Evolutionary conservation across 371 early-diverging fungal genomes (phyloP).

Genomic region (Amoeboaphelidium protococcarum): DNA sequence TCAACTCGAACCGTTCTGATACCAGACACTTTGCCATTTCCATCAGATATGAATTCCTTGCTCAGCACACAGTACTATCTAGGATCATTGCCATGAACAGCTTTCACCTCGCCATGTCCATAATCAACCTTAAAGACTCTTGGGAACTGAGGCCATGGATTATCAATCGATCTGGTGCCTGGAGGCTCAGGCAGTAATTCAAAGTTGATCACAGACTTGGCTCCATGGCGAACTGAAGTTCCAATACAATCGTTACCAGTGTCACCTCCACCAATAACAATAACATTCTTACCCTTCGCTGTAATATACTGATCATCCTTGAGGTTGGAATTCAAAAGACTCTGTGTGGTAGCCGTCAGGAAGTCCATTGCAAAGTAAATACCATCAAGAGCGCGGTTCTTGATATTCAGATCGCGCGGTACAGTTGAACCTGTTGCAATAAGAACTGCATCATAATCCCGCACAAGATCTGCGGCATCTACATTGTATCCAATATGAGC

Average conservation of each 20-base stretch:
- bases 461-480: constrained; percentile 28
- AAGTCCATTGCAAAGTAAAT: constrained; percentile 95
- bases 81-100: constrained; percentile 72
- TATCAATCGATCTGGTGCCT: constrained; percentile 40
- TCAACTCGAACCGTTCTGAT: constrained; percentile 79
- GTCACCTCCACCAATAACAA: constrained; percentile 94
- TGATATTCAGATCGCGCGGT: constrained; percentile 77
- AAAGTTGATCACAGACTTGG: constrained; percentile 72
- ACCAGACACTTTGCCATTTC: constrained; percentile 49
- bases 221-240: constrained; percentile 66
- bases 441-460: constrained; percentile 47
- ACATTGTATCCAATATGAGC: constrained; percentile 61
- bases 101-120: constrained; percentile 70
- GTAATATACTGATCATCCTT: constrained; percentile 40
- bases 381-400: constrained; percentile 55
- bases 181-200: constrained; percentile 82
- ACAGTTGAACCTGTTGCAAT: constrained; percentile 85
- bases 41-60: constrained; percentile 73
- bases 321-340: constrained; percentile 42
- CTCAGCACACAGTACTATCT: constrained; percentile 73
- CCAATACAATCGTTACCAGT: constrained; percentile 90
- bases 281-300: constrained; percentile 71
- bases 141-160: constrained; percentile 92
- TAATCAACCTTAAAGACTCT: constrained; percentile 81
- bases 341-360: constrained; percentile 63